Evolutionary conservation across 2,329 filamentous ascomycete species (phyloP).

Genomic region (Dryadomyces quercus-mongolicae): DNA sequence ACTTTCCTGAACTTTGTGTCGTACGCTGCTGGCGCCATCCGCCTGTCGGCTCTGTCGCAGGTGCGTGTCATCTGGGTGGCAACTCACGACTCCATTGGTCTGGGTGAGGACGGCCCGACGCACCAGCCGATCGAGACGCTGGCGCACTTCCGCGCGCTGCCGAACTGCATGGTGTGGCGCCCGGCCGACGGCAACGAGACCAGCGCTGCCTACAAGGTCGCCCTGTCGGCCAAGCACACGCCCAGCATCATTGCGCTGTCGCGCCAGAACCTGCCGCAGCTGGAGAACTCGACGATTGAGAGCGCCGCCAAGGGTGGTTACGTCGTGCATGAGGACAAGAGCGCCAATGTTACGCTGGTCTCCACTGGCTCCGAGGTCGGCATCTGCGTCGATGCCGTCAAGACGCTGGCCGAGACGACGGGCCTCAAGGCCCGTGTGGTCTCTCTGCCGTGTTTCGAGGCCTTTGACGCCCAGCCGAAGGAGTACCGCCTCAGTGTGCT

Average conservation of each 20-base stretch:
- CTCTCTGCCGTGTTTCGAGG: constrained; percentile 92
- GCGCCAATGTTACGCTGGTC: constrained; percentile 77
- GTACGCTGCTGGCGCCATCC: constrained; percentile 89
- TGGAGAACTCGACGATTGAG: constrained; percentile 86
- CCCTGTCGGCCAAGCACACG: constrained; percentile 78
- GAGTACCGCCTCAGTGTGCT: constrained; percentile 89
- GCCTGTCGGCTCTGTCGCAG: constrained; percentile 84
- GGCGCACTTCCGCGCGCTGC: constrained; percentile 94
- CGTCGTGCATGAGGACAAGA: constrained; percentile 71
- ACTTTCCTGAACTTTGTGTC: constrained; percentile 99
- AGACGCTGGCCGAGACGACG: constrained; percentile 82
- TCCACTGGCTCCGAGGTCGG: constrained; percentile 93
- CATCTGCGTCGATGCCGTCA: constrained; percentile 86
- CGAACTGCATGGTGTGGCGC: constrained; percentile 99
- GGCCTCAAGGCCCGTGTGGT: constrained; percentile 81
- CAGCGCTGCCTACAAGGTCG: constrained; percentile 93
- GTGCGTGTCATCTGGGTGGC: constrained; percentile 90
- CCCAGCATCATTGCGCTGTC: constrained; percentile 91
- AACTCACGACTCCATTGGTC: constrained; percentile 97
- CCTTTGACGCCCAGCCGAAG: constrained; percentile 89
- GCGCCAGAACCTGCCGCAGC: constrained; percentile 95
- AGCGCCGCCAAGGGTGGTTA: constrained; percentile 92
- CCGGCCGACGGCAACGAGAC: constrained; percentile 98
- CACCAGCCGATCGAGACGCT: constrained; percentile 99
- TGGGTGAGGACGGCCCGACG: constrained; percentile 95